phyloP scores from a whole-genome alignment of 2,329 filamentous ascomycete species.

The Alternaria sp. region DNA sequence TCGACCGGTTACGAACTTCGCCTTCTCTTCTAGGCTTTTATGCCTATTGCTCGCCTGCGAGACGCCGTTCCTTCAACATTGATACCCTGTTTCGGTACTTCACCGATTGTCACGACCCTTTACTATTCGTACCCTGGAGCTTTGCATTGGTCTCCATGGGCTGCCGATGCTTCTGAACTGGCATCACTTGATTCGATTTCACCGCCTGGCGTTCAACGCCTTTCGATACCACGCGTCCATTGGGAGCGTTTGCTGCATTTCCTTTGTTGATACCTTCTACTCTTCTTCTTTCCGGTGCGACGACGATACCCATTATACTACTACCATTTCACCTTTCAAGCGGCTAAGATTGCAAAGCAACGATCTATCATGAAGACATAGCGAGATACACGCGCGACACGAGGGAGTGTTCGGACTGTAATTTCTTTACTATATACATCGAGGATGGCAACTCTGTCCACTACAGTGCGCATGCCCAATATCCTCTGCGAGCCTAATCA shows the following conservation, averaged over 20 bases:
- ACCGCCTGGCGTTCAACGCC: conserved; percentile 28
- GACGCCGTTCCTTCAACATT: conserved; percentile 11
- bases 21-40: conserved; percentile 51
- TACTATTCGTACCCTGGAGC: conserved; percentile 38
- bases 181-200: conserved; percentile 11
- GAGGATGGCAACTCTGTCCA: conserved; percentile 10
- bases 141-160: conserved; percentile 14
- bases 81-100: conserved; percentile 21
- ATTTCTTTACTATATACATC: conserved; percentile 23
- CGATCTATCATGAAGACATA: conserved; percentile 26
- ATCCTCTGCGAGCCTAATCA: conserved; percentile 12
- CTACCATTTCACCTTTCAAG: conserved; percentile 27
- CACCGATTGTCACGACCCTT: conserved; percentile 39
- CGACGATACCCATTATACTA: conserved; percentile 49
- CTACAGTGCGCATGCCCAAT: conserved; percentile 3
- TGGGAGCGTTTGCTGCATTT: conserved; percentile 24
- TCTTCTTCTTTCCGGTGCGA: conserved; percentile 32
- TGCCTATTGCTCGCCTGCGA: conserved; percentile 1
- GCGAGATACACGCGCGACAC: conserved; percentile 22
- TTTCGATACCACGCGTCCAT: conserved; percentile 36
- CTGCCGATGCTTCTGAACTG: conserved; percentile 20
- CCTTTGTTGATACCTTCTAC: conserved; percentile 22
- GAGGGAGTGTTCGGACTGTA: conserved; percentile 20
- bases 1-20: conserved; percentile 57
- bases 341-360: conserved; percentile 34